Percentiles rank a stretch among this genome's conserved stretches.
These are phyloP conservation scores for Cyclostephanos invisitatus DNA, from an alignment of 108 stramenopile species.

Conservation along the genomic window DNA sequence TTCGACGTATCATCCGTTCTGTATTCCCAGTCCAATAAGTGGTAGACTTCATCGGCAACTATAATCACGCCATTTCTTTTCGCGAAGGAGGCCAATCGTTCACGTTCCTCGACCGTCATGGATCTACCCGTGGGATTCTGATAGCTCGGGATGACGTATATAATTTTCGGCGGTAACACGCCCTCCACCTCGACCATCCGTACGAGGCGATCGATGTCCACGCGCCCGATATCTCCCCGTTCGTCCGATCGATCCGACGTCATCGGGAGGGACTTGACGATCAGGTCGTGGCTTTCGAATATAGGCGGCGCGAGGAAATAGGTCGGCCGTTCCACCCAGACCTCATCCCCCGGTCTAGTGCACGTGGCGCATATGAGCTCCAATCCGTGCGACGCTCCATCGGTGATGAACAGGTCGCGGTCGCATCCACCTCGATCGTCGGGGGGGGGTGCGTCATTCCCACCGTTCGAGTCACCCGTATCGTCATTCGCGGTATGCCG, in stretches of 20 bases:
- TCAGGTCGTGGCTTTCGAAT: slow-evolving; percentile 58
- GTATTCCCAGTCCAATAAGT: slow-evolving; percentile 64
- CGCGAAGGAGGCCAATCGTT: slow-evolving; percentile 47
- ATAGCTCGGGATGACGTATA: slow-evolving; percentile 72
- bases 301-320: slow-evolving; percentile 66
- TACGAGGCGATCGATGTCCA: slow-evolving; percentile 55
- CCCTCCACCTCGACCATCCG: slow-evolving; percentile 36
- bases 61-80: slow-evolving; percentile 51
- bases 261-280: slow-evolving; percentile 60
- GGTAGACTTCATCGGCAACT: slow-evolving; percentile 76
- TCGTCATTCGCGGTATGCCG: slow-evolving; percentile 52
- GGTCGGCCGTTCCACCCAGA: slow-evolving; percentile 63
- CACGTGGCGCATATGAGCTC: slow-evolving; percentile 60
- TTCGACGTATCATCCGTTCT: not conserved
- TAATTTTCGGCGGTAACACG: slow-evolving; percentile 50
- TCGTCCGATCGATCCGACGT: too few relatives aligned
- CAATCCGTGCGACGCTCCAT: slow-evolving; percentile 70
- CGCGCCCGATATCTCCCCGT: slow-evolving; percentile 13
- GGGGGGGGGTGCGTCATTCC: too few relatives aligned
- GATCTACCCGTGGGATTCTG: slow-evolving; percentile 73
- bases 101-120: slow-evolving; percentile 54
- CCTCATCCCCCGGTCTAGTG: slow-evolving; percentile 58
- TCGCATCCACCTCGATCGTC: not conserved
- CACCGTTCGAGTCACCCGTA: slow-evolving; percentile 17
- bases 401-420: slow-evolving; percentile 58